Base-by-base conservation (phyloP, 148 eudicot genomes). In the Vaccinium corymbosum region DNA sequence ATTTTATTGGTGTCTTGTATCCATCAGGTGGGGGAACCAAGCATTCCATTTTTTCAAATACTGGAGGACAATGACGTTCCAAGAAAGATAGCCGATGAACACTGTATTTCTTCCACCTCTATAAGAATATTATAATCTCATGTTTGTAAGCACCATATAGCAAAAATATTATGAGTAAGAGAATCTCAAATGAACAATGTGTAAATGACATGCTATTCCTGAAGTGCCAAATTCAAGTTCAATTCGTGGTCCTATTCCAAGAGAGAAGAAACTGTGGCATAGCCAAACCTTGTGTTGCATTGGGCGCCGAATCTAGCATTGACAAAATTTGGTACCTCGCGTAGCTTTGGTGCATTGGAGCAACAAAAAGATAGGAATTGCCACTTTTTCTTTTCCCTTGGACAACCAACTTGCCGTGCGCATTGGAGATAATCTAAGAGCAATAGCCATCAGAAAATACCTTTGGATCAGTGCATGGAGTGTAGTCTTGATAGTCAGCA, bases 391-490 rank as follows among this genome's bases (percentile, higher is more conserved):
- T 62, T 62, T n/a, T 20, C 29, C 73, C 35, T 68, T 68, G 27
- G 16, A 15, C 6, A 68, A 68, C 73, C 38, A 0, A 13, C 27
- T 68, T 68, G 73, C 6, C 27, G 27, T 25, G 38, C 27, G 73
- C 35, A 68, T 68, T 11, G 12, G 38, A 27, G 35, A 68, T 25
- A 25, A 25, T 68, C 38, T 57, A 19, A 7, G 38, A 59, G 62
- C 51, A 32, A 62, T 48, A 68, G 25, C 42, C 29, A 56, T 53
- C 6, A 38, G 79, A 79, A 84, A 80, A 38, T 88, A 97, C 99
- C 92, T 79, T 92, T 12, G 99, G 99, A 90, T 97, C 99, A 3
- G 99, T 94, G 93, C 99, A 97, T 2, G 99, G 99, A 27, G 99
- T 97, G 87, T 91, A 93, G 78, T 97, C 99, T 85, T 93, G 97